Percentiles rank a stretch among this genome's conserved stretches.
These are phyloP conservation scores for Lagerstroemia speciosa DNA, from an alignment of 345 rosid species.

Conservation along the genomic window DNA sequence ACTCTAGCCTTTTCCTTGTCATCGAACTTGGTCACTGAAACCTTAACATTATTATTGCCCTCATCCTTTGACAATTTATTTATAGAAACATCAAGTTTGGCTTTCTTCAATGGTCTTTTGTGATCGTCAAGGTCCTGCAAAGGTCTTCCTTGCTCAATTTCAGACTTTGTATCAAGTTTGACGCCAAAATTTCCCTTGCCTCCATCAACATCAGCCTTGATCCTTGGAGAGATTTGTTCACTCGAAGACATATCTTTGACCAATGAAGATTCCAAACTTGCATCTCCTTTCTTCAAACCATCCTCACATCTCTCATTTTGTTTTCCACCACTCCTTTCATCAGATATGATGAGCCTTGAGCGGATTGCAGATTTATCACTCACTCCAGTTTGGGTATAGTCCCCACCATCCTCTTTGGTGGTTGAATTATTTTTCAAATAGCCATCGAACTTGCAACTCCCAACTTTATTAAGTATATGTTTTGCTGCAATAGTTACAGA, in stretches of 20 bases:
- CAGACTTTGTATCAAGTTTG: constrained; percentile 6
- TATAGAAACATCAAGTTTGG: constrained; percentile 15
- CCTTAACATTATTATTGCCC: constrained; percentile 20
- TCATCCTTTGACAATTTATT: constrained; percentile 13
- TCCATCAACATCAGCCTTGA: background rate
- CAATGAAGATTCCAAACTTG: constrained; percentile 7
- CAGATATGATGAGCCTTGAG: constrained; percentile 10
- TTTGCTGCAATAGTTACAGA: constrained; percentile 51
- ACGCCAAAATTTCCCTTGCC: background rate
- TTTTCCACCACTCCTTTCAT: constrained; percentile 13
- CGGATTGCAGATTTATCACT: background rate
- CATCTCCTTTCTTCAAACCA: constrained; percentile 16
- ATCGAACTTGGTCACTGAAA: constrained; percentile 15
- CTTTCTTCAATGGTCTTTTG: constrained; percentile 3
- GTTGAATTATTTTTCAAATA: constrained; percentile 21
- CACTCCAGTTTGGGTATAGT: constrained; percentile 8
- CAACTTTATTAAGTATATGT: constrained; percentile 43
- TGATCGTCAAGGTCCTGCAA: constrained; percentile 18
- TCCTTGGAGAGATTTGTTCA: background rate
- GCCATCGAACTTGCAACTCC: constrained; percentile 17
- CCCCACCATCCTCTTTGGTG: constrained; percentile 19
- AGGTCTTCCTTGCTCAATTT: constrained; percentile 25
- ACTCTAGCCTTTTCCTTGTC: constrained; percentile 11
- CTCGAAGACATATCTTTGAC: constrained; percentile 5
- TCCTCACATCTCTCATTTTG: constrained; percentile 14